Base-by-base conservation (phyloP, 176 grass and related monocot genomes). In the Miscanthus lutarioriparius region DNA sequence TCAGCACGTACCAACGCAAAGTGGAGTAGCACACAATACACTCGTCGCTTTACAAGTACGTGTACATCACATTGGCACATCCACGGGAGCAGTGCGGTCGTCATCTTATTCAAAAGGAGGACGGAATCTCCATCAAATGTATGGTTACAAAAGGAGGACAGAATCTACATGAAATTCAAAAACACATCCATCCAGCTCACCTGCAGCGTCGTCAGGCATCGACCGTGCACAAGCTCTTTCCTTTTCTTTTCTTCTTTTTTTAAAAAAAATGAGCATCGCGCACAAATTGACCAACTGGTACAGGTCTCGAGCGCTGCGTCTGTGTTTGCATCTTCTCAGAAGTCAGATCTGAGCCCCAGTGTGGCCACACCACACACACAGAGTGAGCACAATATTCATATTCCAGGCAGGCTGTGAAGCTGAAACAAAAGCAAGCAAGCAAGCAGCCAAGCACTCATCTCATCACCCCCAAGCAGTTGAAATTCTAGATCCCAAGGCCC, bases 401-500 rank as follows among this genome's bases (percentile, higher is more conserved):
- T 16, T 49, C 47, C 15, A 49, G 51, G 22, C 47, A 49, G 15
- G 56, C 56, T 54, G 51, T 59, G 22, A 59, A 58, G 56, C 56
- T 59, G 8, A 62, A 62, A 22, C n/a, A 62, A 25, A 61, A 36
- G 35, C 35, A 36, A 33, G 20, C 26, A 30, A 59, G 58, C 58
- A 62, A 62, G 39, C 69, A 43, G 15, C 19, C 33, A 38, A 69
- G 7, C 66, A 10, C 66, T 70, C 67, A 70, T 70, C 67, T 39
- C 22, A 64, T 22, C 16, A 26, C 64, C 35, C 32, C 79, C 56
- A 11, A 20, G 45, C 79, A 56, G 66, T 65, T 74, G 79, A 77
- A 86, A 86, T 83, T 79, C 84, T 84, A 90, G 88, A 91, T 91
- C 85, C 89, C 28, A n/a, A n/a, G n/a, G n/a, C n/a, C n/a, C n/a